Evolutionary conservation across 2,329 filamentous ascomycete species (phyloP).

Genomic region (Cladosporium sphaerospermum): DNA sequence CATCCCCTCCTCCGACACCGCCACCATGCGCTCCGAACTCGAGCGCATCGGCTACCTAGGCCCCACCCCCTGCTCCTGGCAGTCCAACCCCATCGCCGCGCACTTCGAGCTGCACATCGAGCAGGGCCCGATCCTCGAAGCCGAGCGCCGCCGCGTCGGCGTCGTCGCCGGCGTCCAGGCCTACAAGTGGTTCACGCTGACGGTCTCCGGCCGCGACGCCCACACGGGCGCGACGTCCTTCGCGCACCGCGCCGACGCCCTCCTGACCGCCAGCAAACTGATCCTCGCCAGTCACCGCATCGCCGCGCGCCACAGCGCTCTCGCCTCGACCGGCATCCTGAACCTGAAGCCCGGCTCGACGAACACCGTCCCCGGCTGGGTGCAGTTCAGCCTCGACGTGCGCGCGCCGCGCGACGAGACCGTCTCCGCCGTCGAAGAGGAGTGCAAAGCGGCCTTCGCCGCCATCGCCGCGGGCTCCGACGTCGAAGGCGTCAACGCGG

Average conservation of each 20-base stretch:
- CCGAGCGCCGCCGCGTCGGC: slow-evolving; percentile 56
- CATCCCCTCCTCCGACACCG: slow-evolving; percentile 44
- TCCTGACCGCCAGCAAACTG: slow-evolving; percentile 61
- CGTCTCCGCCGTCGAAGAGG: slow-evolving; percentile 51
- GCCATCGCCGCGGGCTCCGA: slow-evolving; percentile 53
- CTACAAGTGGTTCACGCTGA: slow-evolving; percentile 67
- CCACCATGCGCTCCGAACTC: slow-evolving; percentile 62
- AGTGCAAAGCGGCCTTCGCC: slow-evolving; percentile 53
- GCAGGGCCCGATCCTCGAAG: slow-evolving; percentile 70
- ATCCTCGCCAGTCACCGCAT: slow-evolving; percentile 60
- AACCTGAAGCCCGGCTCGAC: slow-evolving; percentile 61
- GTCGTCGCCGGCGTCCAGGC: slow-evolving; percentile 68
- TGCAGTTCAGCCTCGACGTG: slow-evolving; percentile 64
- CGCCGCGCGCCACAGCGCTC: slow-evolving; percentile 52
- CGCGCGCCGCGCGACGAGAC: slow-evolving; percentile 52
- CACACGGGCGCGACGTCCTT: slow-evolving; percentile 73
- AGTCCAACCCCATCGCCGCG: slow-evolving; percentile 60
- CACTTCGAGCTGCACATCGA: slow-evolving; percentile 85
- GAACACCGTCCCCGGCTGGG: slow-evolving; percentile 65
- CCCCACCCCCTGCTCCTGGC: slow-evolving; percentile 48
- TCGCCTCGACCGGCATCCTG: slow-evolving; percentile 66
- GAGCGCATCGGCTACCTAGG: slow-evolving; percentile 69
- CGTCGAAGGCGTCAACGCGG: slow-evolving; percentile 40
- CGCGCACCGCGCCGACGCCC: slow-evolving; percentile 58
- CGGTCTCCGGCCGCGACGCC: slow-evolving; percentile 59